These are phyloP conservation scores for Lumnitzera littorea DNA, from an alignment of 345 rosid species.

Conservation along the genomic window DNA sequence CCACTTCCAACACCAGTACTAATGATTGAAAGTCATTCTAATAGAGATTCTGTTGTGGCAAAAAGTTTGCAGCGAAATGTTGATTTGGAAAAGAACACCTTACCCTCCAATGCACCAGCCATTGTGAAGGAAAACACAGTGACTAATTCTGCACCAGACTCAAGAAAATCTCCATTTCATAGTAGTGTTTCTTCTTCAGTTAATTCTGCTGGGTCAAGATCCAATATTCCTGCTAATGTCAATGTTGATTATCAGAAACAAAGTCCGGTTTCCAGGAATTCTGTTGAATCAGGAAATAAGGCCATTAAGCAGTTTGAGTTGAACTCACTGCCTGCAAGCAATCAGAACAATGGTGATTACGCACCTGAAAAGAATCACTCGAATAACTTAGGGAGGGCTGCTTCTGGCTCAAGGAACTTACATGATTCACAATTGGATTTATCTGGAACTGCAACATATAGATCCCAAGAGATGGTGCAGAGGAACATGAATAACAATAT, in stretches of 20 bases:
- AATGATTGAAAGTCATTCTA: constrained; percentile 35
- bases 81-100: constrained; percentile 23
- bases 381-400: constrained; percentile 27
- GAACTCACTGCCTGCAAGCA: constrained; percentile 59
- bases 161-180: constrained; percentile 29
- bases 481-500: constrained; percentile 26
- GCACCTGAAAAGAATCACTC: constrained; percentile 32
- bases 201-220: constrained; percentile 27
- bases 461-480: constrained; percentile 27
- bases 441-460: constrained; percentile 17
- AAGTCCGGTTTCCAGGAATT: constrained; percentile 26
- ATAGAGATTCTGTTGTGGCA: constrained; percentile 31
- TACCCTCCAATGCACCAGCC: constrained; percentile 22
- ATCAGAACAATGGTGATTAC: constrained; percentile 32
- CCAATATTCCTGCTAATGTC: constrained; percentile 15
- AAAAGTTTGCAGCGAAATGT: constrained; percentile 24
- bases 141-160: constrained; percentile 24
- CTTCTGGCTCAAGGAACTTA: constrained; percentile 9
- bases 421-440: not conserved
- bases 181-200: constrained; percentile 22
- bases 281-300: constrained; percentile 36
- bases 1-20: constrained; percentile 83
- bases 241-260: constrained; percentile 23
- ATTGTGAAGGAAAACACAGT: constrained; percentile 25
- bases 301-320: constrained; percentile 65